Percentiles rank a stretch among this genome's conserved stretches.
phyloP scores from a whole-genome alignment of 345 rosid genomes.

The Pelargonium nanum region DNA sequence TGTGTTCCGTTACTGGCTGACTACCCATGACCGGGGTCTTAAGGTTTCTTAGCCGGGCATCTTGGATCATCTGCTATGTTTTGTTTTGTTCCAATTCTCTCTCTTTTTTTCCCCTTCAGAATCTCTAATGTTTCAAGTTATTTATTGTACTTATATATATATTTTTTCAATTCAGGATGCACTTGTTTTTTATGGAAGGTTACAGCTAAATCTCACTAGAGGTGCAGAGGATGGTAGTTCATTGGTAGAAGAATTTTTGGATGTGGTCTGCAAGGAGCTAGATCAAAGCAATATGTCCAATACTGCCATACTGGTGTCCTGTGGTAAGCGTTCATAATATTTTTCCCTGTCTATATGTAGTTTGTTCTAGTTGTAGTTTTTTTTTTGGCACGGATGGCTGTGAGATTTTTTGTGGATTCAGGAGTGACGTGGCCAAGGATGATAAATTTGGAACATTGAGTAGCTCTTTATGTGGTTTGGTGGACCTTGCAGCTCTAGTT shows the following conservation, averaged over 20 bases:
- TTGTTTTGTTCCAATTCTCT: conserved; percentile 3
- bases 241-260: conserved; percentile 68
- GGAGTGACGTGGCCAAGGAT: conserved; percentile 72
- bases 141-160: conserved; percentile 3
- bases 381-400: conserved; percentile 14
- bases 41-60: conserved; percentile 38
- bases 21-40: conserved; percentile 63
- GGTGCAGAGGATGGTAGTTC: conserved; percentile 40
- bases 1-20: conserved; percentile 58
- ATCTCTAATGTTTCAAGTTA: not conserved
- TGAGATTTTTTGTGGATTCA: conserved; percentile 14
- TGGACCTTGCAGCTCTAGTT: conserved; percentile 70
- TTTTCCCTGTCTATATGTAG: not conserved
- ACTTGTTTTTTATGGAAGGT: conserved; percentile 56
- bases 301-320: conserved; percentile 25
- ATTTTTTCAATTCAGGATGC: conserved; percentile 47
- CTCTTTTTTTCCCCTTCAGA: not conserved
- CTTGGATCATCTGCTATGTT: conserved; percentile 4
- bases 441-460: conserved; percentile 57
- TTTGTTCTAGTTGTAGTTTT: conserved; percentile 5
- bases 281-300: conserved; percentile 57
- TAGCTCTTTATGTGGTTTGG: conserved; percentile 50
- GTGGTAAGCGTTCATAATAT: conserved; percentile 34
- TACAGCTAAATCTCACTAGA: conserved; percentile 63
- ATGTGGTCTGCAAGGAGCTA: conserved; percentile 69